A percentile compares a stretch with the other conserved stretches of the same genome.
These are phyloP conservation scores for Beauveria brongniartii DNA, from an alignment of 2,329 filamentous ascomycete genomes.

Conservation along the genomic window DNA sequence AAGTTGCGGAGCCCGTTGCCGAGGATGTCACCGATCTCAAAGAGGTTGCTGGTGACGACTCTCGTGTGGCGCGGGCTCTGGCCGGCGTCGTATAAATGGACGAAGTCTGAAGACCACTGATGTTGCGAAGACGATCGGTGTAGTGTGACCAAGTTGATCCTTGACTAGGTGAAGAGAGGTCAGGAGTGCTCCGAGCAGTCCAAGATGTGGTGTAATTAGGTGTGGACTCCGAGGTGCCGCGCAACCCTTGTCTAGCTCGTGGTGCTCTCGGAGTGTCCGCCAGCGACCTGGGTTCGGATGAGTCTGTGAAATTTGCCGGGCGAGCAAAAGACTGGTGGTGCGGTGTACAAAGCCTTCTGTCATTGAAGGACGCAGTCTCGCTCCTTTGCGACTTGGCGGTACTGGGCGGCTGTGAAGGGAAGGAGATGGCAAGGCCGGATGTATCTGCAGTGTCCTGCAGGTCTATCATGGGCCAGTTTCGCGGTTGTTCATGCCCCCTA, in stretches of 20 bases:
- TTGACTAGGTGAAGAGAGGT: constrained; percentile 17
- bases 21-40: constrained; percentile 19
- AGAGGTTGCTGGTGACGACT: constrained; percentile 16
- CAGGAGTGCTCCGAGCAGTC: constrained; percentile 3
- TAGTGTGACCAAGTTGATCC: constrained; percentile 18
- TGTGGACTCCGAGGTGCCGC: constrained; percentile 1
- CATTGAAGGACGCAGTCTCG: not conserved
- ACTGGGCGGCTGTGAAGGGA: not conserved
- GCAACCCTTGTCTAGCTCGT: constrained; percentile 10
- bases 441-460: not conserved
- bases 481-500: constrained; percentile 6
- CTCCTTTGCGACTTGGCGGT: not conserved
- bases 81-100: constrained; percentile 8
- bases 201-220: constrained; percentile 3
- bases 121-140: constrained; percentile 5
- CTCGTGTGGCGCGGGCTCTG: constrained; percentile 1
- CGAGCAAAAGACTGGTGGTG: not conserved
- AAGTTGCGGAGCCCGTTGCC: constrained; percentile 24
- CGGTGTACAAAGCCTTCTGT: not conserved
- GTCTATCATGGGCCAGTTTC: constrained; percentile 2
- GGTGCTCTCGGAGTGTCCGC: constrained; percentile 2
- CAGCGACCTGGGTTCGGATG: not conserved
- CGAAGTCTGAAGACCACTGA: constrained; percentile 1
- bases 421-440: constrained; percentile 1
- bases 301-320: constrained; percentile 1